These are phyloP conservation scores for Casuarina equisetifolia DNA, from an alignment of 306 rosid genomes.

Conservation along the genomic window DNA sequence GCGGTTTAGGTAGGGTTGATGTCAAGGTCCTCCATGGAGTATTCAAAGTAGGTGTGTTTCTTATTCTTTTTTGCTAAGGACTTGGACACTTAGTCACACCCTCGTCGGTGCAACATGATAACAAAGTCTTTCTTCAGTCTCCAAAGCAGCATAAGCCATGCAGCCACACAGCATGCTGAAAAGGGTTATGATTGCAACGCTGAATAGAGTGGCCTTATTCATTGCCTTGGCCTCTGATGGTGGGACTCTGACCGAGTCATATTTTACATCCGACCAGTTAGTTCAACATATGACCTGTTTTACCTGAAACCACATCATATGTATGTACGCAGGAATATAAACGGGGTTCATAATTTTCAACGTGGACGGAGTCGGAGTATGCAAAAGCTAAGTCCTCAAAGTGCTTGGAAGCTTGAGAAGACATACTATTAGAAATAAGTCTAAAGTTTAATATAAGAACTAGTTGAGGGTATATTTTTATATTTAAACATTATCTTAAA, in stretches of 20 bases:
- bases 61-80: too few relatives aligned
- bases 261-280: conserved; percentile 12
- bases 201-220: conserved; percentile 56
- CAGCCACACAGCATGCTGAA: conserved; percentile 89
- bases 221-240: conserved; percentile 73
- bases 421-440: too few relatives aligned
- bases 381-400: conserved; percentile 87
- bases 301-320: not conserved
- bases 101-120: too few relatives aligned
- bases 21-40: too few relatives aligned
- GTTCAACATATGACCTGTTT: not conserved
- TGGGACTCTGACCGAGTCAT: conserved; percentile 71
- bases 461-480: too few relatives aligned
- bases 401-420: conserved; percentile 59
- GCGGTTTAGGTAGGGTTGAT: too few relatives aligned
- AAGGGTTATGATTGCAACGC: conserved; percentile 54
- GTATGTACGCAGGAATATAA: not conserved
- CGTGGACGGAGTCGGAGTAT: conserved; percentile 84
- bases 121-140: conserved; percentile 11
- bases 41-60: too few relatives aligned
- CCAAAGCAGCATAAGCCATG: conserved; percentile 81
- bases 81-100: too few relatives aligned
- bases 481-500: too few relatives aligned
- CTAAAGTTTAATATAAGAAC: too few relatives aligned
- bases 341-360: not conserved